Base-by-base conservation (phyloP, 306 rosid genomes). In the Prunus campanulata region DNA sequence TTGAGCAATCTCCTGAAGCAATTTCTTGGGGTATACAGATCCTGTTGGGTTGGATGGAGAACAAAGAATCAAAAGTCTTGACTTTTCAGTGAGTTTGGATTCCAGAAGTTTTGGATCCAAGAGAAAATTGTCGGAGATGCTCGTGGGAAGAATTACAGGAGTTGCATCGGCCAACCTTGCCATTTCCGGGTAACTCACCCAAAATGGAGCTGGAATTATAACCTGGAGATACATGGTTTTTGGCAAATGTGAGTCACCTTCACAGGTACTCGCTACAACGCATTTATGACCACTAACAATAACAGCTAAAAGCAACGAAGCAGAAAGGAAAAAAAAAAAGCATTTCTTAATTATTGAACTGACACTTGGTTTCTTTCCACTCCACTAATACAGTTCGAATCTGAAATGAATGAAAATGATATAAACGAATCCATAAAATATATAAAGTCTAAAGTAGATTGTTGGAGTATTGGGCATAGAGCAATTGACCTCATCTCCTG, bases 11-110 rank as follows among this genome's bases (percentile, higher is more conserved):
- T 92, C 87, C 86, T 89, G 90, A 47, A 96, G 97, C 80, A 88
- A 78, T 78, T 79, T 78, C 83, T 91, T 96, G n/a, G 97, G 97
- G 85, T 88, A 90, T 55, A 96, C 99, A 11, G 97, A 91, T 64
- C 99, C 99, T 1, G 99, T 96, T 51, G 99, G 99, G 82, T 96
- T 96, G 67, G 97, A 91, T 61, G 99, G 99, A 2, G 99, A 92
- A 72, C 99, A 92, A 64, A 96, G 90, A 83, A 96, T 89, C 75
- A 96, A 68, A 69, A 96, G 60, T 78, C 99, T 91, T 18, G 99
- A 92, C 78, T 72, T 92, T 74, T 88, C 90, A 14, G 91, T 92
- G 79, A 96, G 78, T 79, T 76, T 86, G 74, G 99, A 83, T 71
- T 92, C 87, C 1, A 96, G 97, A 60, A 80, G 83, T 73, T 88